Evolutionary conservation across 495 filamentous ascomycete genomes (phyloP).

Genomic region (Podospora didyma): DNA sequence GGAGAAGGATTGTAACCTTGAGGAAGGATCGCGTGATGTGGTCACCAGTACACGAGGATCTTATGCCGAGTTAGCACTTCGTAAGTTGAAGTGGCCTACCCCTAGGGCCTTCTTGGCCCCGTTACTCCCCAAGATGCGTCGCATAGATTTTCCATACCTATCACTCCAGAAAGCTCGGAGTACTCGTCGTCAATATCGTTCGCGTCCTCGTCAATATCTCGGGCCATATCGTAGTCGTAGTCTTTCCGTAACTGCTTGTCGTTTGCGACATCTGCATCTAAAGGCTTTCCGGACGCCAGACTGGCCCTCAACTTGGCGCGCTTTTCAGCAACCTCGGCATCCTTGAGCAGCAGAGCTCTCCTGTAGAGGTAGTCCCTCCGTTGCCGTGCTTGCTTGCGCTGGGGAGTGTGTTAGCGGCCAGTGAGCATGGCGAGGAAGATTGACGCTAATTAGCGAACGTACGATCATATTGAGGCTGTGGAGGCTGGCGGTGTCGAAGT

Average conservation of each 20-base stretch:
- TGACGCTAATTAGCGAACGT: conserved; percentile 6
- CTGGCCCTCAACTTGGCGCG: conserved; percentile 80
- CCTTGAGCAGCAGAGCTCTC: conserved; percentile 60
- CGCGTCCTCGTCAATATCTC: conserved; percentile 59
- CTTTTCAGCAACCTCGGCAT: conserved; percentile 90
- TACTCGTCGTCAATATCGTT: conserved; percentile 87
- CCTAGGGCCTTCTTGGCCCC: not conserved
- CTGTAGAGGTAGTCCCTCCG: conserved; percentile 95
- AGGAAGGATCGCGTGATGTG: conserved; percentile 82
- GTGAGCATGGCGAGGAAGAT: conserved; percentile 1
- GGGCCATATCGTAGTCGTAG: conserved; percentile 89
- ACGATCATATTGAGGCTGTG: conserved; percentile 25
- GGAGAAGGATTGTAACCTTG: conserved; percentile 80
- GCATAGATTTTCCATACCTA: conserved; percentile 10
- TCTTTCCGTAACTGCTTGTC: conserved; percentile 82
- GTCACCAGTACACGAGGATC: conserved; percentile 66
- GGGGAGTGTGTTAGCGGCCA: conserved; percentile 18
- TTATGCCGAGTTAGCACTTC: conserved; percentile 4
- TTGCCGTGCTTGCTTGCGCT: conserved; percentile 74
- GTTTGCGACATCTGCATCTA: conserved; percentile 83
- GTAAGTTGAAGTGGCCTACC: not conserved
- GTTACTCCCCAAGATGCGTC: not conserved
- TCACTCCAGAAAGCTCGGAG: conserved; percentile 28
- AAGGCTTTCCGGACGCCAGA: conserved; percentile 73
- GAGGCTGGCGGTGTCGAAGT: not conserved